These are phyloP conservation scores for Coniosporium apollinis DNA, from an alignment of 495 filamentous ascomycete genomes.

Conservation along the genomic window DNA sequence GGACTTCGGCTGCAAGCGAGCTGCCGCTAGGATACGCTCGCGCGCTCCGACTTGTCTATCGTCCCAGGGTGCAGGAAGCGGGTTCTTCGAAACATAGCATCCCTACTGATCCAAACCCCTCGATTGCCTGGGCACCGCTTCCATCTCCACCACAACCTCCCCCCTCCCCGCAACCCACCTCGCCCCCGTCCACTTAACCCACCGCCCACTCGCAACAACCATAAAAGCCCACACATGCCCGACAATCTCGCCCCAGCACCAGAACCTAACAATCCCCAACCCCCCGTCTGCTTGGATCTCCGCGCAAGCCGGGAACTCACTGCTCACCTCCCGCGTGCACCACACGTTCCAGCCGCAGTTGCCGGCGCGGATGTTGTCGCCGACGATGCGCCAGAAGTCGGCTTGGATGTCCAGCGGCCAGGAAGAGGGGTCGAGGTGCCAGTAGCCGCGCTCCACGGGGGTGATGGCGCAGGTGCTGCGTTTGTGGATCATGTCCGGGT, in stretches of 20 bases:
- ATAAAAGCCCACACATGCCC: constrained; percentile 15
- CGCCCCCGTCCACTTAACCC: constrained; percentile 7
- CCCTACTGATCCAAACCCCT: no score
- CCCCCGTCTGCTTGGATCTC: background rate
- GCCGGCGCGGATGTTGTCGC: constrained; percentile 4
- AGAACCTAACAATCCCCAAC: constrained; percentile 12
- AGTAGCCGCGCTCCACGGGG: constrained; percentile 12
- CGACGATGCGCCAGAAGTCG: constrained; percentile 11
- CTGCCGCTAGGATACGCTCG: no score
- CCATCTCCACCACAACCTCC: constrained; percentile 12
- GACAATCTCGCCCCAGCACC: constrained; percentile 16
- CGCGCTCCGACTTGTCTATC: no score
- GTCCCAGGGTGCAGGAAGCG: no score
- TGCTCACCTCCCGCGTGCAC: constrained; percentile 7
- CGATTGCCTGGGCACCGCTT: no score
- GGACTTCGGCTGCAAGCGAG: no score
- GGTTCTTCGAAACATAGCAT: no score
- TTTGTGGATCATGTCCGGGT: background rate
- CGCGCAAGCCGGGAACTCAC: background rate
- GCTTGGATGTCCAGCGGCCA: constrained; percentile 7
- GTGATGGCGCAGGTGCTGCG: constrained; percentile 10
- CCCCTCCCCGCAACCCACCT: constrained; percentile 10
- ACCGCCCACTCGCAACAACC: constrained; percentile 11
- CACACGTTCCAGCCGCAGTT: constrained; percentile 12
- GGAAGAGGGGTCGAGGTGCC: constrained; percentile 6